These are phyloP conservation scores for Kwoniella sp. DNA, from an alignment of 768 basidiomycete genomes.

Conservation along the genomic window DNA sequence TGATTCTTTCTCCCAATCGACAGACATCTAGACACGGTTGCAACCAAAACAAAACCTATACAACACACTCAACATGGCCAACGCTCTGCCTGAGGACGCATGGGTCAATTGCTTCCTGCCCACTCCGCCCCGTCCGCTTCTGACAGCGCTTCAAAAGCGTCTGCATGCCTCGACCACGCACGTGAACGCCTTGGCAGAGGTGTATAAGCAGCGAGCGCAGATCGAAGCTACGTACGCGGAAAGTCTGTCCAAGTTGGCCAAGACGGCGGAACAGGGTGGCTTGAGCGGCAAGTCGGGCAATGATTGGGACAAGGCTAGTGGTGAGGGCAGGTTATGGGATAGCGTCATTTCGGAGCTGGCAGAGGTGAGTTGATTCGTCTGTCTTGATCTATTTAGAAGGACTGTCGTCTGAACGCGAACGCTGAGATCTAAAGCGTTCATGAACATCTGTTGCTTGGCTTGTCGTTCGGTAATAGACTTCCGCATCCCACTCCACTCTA, in stretches of 20 bases:
- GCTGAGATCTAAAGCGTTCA: background rate
- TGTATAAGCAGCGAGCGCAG: conserved; percentile 52
- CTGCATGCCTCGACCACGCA: conserved; percentile 44
- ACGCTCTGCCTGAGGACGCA: conserved; percentile 48
- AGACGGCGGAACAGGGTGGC: conserved; percentile 45
- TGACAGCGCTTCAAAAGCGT: conserved; percentile 38
- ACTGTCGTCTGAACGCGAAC: too few species aligned
- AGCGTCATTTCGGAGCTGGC: conserved; percentile 46
- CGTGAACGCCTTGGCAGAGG: conserved; percentile 51
- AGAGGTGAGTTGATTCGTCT: conserved; percentile 39
- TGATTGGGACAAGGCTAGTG: conserved; percentile 44
- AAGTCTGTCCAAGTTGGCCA: conserved; percentile 48
- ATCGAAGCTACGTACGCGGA: conserved; percentile 54
- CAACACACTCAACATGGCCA: conserved; percentile 32
- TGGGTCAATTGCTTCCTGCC: conserved; percentile 46
- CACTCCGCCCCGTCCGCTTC: conserved; percentile 44
- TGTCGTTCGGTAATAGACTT: conserved; percentile 31
- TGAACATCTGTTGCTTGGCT: background rate
- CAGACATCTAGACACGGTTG: too few species aligned
- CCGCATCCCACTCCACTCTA: conserved; percentile 43
- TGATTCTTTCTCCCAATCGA: too few species aligned
- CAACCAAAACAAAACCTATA: too few species aligned
- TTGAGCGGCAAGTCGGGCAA: conserved; percentile 34
- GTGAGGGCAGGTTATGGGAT: conserved; percentile 47
- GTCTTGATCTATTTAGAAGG: background rate